Conservation (phyloP, 495 filamentous ascomycete genomes). For the Penicillium atrosanguineum region DNA sequence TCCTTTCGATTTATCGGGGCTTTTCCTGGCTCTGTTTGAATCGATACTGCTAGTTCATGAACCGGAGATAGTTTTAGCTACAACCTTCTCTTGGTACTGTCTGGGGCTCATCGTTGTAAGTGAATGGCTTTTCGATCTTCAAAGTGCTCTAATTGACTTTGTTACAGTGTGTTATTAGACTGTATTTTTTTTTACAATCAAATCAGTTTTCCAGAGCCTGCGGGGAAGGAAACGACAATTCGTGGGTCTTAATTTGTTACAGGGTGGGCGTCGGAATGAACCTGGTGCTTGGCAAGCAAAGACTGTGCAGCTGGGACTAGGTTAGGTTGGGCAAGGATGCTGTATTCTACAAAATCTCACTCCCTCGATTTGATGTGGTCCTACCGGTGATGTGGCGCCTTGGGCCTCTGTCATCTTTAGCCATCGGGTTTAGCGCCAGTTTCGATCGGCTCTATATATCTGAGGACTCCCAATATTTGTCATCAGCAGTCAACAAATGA, state of each 20-base stretch:
- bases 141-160: background rate
- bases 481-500: background rate
- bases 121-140: background rate
- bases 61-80: constrained; percentile 22
- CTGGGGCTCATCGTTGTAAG: constrained; percentile 32
- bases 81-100: constrained; percentile 20
- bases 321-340: no score
- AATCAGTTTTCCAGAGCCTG: constrained; percentile 25
- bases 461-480: no score
- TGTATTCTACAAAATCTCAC: no score
- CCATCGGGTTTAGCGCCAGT: no score
- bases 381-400: no score
- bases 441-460: no score
- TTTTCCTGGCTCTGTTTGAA: constrained; percentile 38
- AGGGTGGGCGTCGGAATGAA: background rate
- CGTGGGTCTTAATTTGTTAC: constrained; percentile 4
- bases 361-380: no score
- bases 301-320: no score
- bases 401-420: no score
- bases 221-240: constrained; percentile 28
- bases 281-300: background rate
- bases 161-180: constrained; percentile 24
- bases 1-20: constrained; percentile 26
- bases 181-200: constrained; percentile 33
- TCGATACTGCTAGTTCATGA: constrained; percentile 17